Conservation (phyloP, 805 yeast species). For the Yarrowia yakushimensis region DNA sequence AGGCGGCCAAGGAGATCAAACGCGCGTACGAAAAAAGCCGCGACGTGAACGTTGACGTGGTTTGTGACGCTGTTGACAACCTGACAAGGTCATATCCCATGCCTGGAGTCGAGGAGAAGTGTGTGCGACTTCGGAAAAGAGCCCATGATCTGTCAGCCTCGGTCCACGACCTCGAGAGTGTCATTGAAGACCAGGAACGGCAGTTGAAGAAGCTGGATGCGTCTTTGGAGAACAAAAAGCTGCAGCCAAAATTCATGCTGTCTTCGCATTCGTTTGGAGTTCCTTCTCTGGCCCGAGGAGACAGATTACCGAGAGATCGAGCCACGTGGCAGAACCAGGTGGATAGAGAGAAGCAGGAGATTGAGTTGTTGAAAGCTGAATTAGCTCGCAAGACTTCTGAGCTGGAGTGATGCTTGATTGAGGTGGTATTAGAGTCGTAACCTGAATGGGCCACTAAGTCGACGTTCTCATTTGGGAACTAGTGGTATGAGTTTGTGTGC, state of each 20-base stretch:
- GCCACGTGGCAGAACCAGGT: conserved; percentile 27
- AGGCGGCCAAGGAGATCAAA: conserved; percentile 7
- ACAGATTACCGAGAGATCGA: conserved; percentile 21
- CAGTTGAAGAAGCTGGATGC: conserved; percentile 36
- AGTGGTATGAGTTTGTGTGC: too few relatives aligned
- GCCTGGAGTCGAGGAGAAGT: conserved; percentile 39
- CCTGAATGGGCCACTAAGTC: too few relatives aligned
- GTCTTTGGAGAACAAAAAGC: conserved; percentile 26
- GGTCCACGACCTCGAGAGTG: conserved; percentile 43
- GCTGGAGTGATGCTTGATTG: background rate
- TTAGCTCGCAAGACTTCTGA: conserved; percentile 10
- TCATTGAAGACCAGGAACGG: conserved; percentile 45
- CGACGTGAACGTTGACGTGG: conserved; percentile 38
- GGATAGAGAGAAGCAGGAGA: conserved; percentile 27
- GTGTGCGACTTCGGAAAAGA: conserved; percentile 35
- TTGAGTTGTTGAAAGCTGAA: conserved; percentile 27
- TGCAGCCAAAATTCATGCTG: conserved; percentile 4
- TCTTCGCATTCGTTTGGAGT: background rate
- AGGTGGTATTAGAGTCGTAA: too few relatives aligned
- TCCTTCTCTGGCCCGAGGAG: background rate
- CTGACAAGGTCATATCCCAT: conserved; percentile 41
- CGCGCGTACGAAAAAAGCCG: background rate
- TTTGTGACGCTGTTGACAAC: conserved; percentile 45
- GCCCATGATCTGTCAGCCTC: conserved; percentile 42
- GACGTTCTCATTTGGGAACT: too few relatives aligned